A percentile compares a stretch with the other conserved stretches of the same genome.
These are phyloP conservation scores for Hibiscus tridactylites DNA, from an alignment of 345 rosid species.

Conservation along the genomic window DNA sequence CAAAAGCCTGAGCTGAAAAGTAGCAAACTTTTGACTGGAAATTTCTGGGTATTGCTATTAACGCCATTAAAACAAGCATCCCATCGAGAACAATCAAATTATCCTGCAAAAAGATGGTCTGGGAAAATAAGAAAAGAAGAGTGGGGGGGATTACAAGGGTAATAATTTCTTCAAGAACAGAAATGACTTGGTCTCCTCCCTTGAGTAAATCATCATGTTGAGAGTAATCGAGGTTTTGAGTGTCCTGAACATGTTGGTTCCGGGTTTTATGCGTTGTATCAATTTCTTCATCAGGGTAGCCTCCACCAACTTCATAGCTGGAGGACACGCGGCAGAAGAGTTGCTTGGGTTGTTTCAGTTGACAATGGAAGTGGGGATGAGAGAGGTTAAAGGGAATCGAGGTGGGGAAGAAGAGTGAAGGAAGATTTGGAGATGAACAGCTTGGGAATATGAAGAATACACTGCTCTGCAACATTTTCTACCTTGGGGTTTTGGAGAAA, in stretches of 20 bases:
- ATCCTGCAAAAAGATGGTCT: neutral
- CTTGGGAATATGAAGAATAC: constrained; percentile 1
- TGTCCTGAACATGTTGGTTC: constrained; percentile 13
- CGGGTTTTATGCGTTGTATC: constrained; percentile 19
- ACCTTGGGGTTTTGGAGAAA: constrained; percentile 11
- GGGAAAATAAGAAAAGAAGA: neutral
- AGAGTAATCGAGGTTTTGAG: constrained; percentile 37
- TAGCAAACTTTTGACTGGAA: neutral
- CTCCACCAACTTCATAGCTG: constrained; percentile 63
- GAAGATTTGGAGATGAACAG: neutral
- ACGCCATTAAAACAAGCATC: neutral
- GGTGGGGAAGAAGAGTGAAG: neutral
- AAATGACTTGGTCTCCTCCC: constrained; percentile 93
- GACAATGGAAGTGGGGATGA: constrained; percentile 2
- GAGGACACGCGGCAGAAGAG: constrained; percentile 22
- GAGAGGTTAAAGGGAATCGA: constrained; percentile 3
- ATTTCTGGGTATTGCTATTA: neutral
- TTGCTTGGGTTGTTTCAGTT: constrained; percentile 21
- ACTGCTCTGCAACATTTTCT: constrained; percentile 23
- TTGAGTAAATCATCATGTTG: constrained; percentile 69
- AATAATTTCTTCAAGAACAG: constrained; percentile 86
- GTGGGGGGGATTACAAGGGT: constrained; percentile 40
- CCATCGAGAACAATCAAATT: neutral
- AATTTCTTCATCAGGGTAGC: constrained; percentile 46
- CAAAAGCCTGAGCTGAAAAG: neutral